Conservation (phyloP, 2,329 filamentous ascomycete species). For the Pyrenochaeta sp. region DNA sequence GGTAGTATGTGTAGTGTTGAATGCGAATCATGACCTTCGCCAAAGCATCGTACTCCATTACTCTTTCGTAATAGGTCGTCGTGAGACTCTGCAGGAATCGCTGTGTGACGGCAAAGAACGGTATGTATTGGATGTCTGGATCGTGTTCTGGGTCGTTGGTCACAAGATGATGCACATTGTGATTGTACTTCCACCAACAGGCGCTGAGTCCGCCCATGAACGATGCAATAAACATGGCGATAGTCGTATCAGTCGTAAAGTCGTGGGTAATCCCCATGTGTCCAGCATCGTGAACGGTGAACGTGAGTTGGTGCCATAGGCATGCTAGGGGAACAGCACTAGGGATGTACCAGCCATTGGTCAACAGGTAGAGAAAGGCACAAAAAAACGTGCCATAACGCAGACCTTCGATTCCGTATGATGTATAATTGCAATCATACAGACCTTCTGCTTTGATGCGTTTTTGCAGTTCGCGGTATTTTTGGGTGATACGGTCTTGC, state of each 20-base stretch:
- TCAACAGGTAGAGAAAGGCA: constrained; percentile 62
- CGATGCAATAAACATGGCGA: constrained; percentile 90
- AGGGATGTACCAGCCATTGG: constrained; percentile 55
- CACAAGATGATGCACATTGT: constrained; percentile 96
- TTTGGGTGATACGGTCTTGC: constrained; percentile 77
- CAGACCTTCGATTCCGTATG: constrained; percentile 76
- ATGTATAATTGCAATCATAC: constrained; percentile 82
- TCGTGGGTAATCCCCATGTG: constrained; percentile 97
- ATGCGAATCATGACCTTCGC: constrained; percentile 67
- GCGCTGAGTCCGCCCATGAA: constrained; percentile 88
- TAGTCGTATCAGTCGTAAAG: constrained; percentile 81
- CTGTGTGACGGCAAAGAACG: constrained; percentile 72
- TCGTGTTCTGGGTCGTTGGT: constrained; percentile 96
- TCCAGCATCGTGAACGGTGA: constrained; percentile 91
- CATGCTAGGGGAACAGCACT: constrained; percentile 79
- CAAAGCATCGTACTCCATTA: constrained; percentile 68
- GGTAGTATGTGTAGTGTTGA: constrained; percentile 74
- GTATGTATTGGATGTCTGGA: constrained; percentile 84
- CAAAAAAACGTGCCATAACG: constrained; percentile 75
- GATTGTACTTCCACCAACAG: constrained; percentile 96
- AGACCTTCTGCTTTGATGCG: constrained; percentile 77
- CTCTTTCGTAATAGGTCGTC: constrained; percentile 71
- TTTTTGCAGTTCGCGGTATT: constrained; percentile 80
- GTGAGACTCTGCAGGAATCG: constrained; percentile 69
- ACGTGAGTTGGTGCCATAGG: constrained; percentile 94